Evolutionary conservation across 805 yeast species (phyloP), one percentile per base, ranked within the genome.

Genomic region (Yamadazyma olivae): DNA sequence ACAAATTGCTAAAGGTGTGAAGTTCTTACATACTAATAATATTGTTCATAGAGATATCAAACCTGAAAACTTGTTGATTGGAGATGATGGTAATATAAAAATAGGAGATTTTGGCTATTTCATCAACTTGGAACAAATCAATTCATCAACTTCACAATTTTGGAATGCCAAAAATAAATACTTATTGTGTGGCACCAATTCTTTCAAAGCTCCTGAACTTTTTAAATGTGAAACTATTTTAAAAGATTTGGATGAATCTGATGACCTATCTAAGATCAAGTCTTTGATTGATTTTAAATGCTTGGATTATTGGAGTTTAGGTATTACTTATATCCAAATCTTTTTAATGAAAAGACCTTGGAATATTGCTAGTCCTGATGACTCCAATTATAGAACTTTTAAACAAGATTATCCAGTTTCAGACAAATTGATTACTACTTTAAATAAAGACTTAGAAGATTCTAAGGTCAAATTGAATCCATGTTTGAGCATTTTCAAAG

Each of bases 181-280:
- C 23, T 35, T 55, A 27, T 55, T 46, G 29, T 54, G 72, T 42
- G 82, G 82, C 2, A 76, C 82, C 1, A 61, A 61, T 17, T 67
- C 77, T 5, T 76, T 74, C 54, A 76, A 74, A 45, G 71, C 81
- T 0, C 82, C 82, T 0, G 81, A 76, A 46, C 41, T 74, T 20
- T 70, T 56, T 41, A 30, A 47, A 22, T 36, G 36, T 36, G 67
- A 61, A 33, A 35, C 32, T 2, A 41, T 44, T 6, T 33, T 48
- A 6, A 33, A 43, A 6, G 45, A 30, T 16, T 31, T 35, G n/a
- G 18, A 38, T 7, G 45, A 30, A 17, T 31, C 36, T n/a, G 18
- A 38, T 7, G 35, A 32, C 21, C 17, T 34, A 1, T 27, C 33
- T 10, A 39, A 37, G 18, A 19, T 44, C 16, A 33, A 43, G 27